These are phyloP conservation scores for Ettlia oleoabundans DNA, from an alignment of 139 green algal species.

Conservation along the genomic window DNA sequence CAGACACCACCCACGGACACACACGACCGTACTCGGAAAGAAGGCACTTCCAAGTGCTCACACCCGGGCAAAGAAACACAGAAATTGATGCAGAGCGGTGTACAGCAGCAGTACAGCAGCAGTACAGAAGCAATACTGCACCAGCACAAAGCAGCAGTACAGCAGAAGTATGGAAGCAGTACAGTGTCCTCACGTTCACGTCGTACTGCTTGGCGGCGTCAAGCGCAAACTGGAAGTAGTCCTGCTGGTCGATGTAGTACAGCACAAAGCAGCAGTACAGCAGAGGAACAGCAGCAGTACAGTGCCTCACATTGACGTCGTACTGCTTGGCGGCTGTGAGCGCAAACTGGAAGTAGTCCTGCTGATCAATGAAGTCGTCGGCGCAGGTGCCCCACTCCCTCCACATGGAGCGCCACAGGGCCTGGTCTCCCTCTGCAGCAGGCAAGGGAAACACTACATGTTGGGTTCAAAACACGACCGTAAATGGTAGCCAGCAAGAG, in stretches of 20 bases:
- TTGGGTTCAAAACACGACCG: not conserved
- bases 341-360: not conserved
- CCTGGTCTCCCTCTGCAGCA: not conserved
- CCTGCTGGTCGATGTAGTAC: not conserved
- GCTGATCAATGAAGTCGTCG: not conserved
- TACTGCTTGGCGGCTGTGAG: not conserved
- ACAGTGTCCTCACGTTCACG: not conserved
- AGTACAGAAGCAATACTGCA: not conserved
- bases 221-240: not conserved
- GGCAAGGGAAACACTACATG: not conserved
- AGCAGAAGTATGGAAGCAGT: not conserved
- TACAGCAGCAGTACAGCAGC: not conserved
- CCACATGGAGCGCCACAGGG: not conserved
- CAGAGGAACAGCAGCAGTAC: not conserved
- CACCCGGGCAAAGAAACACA: not conserved
- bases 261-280: not conserved
- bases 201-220: not conserved
- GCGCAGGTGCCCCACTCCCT: not conserved
- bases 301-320: not conserved
- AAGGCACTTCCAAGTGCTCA: not conserved
- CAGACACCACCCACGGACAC: not conserved
- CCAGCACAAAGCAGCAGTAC: not conserved
- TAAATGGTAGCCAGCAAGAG: not conserved
- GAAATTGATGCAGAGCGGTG: not conserved
- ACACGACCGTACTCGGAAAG: not conserved